Evolutionary conservation across 139 green algal species (phyloP).

Genomic region (Eudorina sp.): DNA sequence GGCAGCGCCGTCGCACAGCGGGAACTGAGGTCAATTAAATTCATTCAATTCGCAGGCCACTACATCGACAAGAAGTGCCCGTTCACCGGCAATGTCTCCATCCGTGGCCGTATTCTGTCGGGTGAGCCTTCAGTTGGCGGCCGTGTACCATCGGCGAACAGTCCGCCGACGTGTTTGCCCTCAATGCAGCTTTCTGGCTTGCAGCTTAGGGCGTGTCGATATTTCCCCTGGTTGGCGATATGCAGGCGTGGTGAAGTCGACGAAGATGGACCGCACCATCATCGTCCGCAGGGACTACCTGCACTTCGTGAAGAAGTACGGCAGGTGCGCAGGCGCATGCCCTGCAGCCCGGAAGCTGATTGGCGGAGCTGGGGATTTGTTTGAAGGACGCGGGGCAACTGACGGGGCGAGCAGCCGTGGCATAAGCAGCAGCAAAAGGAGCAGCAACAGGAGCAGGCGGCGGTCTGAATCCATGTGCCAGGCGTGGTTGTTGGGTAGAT

Average conservation of each 20-base stretch:
- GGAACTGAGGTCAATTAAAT: neutral
- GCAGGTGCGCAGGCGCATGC: conserved; percentile 72
- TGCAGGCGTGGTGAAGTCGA: conserved; percentile 89
- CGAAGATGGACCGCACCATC: conserved; percentile 99
- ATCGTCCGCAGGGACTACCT: conserved; percentile 98
- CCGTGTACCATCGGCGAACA: neutral
- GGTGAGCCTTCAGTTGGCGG: conserved; percentile 62
- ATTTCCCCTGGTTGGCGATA: neutral
- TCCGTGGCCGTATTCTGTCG: conserved; percentile 96
- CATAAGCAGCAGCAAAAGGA: too few relatives aligned
- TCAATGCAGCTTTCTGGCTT: neutral
- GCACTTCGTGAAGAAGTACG: conserved; percentile 99
- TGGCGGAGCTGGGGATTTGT: neutral
- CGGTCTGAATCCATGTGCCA: too few relatives aligned
- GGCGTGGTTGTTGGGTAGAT: too few relatives aligned
- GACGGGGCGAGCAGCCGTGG: too few relatives aligned
- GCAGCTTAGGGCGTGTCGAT: neutral
- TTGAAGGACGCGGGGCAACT: too few relatives aligned
- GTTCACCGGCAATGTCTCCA: conserved; percentile 99
- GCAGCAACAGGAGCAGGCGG: too few relatives aligned
- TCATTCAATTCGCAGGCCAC: conserved; percentile 85
- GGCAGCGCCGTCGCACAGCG: conserved; percentile 11
- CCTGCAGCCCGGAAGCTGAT: too few relatives aligned
- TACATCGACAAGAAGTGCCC: conserved; percentile 99
- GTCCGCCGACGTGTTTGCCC: neutral